Percentiles rank a stretch among this genome's conserved stretches.
phyloP scores from a whole-genome alignment of 768 basidiomycete genomes.

The Mycena kentingensis region DNA sequence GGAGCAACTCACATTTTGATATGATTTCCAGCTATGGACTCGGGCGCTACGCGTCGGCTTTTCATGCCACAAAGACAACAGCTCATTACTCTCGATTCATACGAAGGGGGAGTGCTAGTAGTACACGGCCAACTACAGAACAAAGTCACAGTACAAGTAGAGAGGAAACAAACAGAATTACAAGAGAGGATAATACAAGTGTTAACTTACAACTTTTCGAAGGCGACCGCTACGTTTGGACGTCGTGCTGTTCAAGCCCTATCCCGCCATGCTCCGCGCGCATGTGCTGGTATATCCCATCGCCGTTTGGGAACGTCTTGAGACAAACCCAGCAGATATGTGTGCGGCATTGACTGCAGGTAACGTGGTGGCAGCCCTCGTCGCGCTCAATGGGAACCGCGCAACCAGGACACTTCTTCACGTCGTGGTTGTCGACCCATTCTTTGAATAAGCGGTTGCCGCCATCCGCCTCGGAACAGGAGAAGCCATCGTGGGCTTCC shows the following conservation, averaged over 20 bases:
- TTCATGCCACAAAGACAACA: no score
- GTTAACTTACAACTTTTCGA: no score
- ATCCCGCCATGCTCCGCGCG: slow-evolving; percentile 64
- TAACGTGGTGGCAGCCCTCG: slow-evolving; percentile 84
- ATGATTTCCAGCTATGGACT: no score
- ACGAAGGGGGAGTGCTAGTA: no score
- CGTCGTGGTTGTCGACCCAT: slow-evolving; percentile 65
- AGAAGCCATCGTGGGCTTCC: slow-evolving; percentile 64
- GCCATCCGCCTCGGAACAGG: slow-evolving; percentile 61
- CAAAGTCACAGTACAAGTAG: background rate
- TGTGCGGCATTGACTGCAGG: slow-evolving; percentile 70
- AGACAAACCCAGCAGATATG: slow-evolving; percentile 85
- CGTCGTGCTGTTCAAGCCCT: slow-evolving; percentile 37
- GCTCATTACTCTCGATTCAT: no score
- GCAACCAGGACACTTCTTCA: slow-evolving; percentile 77
- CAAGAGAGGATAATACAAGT: background rate
- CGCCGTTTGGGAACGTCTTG: slow-evolving; percentile 64
- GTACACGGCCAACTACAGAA: background rate
- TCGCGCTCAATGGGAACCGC: slow-evolving; percentile 67
- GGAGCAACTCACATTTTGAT: no score
- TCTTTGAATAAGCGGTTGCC: slow-evolving; percentile 60
- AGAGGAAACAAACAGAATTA: background rate
- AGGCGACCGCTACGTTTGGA: background rate
- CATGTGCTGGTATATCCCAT: slow-evolving; percentile 84
- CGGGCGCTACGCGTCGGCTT: no score